phyloP scores from a whole-genome alignment of 768 basidiomycete genomes.

The Sutorius australiensis region DNA sequence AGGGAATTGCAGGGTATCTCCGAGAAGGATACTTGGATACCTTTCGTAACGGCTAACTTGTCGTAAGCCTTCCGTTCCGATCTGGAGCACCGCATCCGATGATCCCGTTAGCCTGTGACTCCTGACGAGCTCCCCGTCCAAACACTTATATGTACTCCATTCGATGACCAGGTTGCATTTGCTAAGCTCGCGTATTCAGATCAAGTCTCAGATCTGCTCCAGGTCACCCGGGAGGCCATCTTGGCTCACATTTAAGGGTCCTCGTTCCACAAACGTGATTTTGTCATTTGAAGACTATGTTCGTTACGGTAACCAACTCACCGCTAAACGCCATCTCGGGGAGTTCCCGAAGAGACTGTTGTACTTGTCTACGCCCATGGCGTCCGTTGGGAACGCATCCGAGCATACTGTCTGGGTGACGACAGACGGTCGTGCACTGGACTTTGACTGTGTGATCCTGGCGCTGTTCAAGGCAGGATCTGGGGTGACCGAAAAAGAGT shows the following conservation, averaged over 20 bases:
- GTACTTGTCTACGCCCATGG: constrained; percentile 58
- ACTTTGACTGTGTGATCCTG: constrained; percentile 69
- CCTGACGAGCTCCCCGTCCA: constrained; percentile 72
- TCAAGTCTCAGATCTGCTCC: constrained; percentile 71
- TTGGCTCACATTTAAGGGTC: constrained; percentile 67
- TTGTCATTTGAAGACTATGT: background rate
- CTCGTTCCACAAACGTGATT: background rate
- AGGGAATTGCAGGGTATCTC: constrained; percentile 47
- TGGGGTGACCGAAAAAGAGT: constrained; percentile 49
- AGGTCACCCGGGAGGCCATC: constrained; percentile 64
- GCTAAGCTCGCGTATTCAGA: constrained; percentile 27
- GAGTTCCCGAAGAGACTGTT: constrained; percentile 48
- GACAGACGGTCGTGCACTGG: constrained; percentile 43
- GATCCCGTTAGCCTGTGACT: constrained; percentile 60
- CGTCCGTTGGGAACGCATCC: constrained; percentile 36
- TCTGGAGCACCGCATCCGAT: background rate
- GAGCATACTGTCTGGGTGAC: constrained; percentile 38
- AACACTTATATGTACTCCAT: constrained; percentile 45
- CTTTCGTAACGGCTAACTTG: constrained; percentile 72
- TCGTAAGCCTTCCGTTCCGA: constrained; percentile 42
- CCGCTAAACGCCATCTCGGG: constrained; percentile 60
- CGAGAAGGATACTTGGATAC: constrained; percentile 62
- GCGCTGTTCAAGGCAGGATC: constrained; percentile 38
- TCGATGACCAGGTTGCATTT: background rate
- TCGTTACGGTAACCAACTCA: constrained; percentile 36